These are phyloP conservation scores for Hemisphaericaspora subhashii DNA, from an alignment of 1,139 yeast species.

Conservation along the genomic window DNA sequence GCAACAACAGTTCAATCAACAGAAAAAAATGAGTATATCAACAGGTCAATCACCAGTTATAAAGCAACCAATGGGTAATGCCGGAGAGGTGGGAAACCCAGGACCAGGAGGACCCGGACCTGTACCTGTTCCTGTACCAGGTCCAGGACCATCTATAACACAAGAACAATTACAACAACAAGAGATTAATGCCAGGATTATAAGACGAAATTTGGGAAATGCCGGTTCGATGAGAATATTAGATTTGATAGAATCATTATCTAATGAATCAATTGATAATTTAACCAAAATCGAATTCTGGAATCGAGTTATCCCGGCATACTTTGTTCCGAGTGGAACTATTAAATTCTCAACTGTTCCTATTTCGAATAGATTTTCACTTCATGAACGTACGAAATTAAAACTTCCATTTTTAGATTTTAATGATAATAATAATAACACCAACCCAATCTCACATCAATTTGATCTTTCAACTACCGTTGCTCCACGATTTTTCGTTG, in stretches of 20 bases:
- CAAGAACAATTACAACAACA: conserved; percentile 28
- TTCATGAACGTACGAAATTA: conserved; percentile 6
- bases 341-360: conserved; percentile 28
- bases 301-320: conserved; percentile 37
- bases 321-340: conserved; percentile 34
- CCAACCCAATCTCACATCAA: conserved; percentile 32
- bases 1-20: conserved; percentile 5
- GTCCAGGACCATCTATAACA: conserved; percentile 7
- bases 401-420: conserved; percentile 7
- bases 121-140: no score
- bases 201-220: conserved; percentile 44
- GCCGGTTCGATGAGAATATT: conserved; percentile 44
- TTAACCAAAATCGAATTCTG: conserved; percentile 36
- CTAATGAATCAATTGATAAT: conserved; percentile 33
- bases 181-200: conserved; percentile 37
- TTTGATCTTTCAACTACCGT: conserved; percentile 66
- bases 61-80: conserved; percentile 8
- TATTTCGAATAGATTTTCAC: conserved; percentile 1
- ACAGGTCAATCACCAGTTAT: conserved; percentile 10
- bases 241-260: conserved; percentile 38
- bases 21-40: conserved; percentile 7
- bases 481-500: conserved; percentile 64
- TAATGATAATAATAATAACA: not conserved
- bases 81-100: no score
- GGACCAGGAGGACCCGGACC: not conserved